A percentile compares a stretch with the other conserved stretches of the same genome.
Evolutionary conservation across 73 alveolate species (phyloP).

Genomic region (Tetrahymena elliotti): DNA sequence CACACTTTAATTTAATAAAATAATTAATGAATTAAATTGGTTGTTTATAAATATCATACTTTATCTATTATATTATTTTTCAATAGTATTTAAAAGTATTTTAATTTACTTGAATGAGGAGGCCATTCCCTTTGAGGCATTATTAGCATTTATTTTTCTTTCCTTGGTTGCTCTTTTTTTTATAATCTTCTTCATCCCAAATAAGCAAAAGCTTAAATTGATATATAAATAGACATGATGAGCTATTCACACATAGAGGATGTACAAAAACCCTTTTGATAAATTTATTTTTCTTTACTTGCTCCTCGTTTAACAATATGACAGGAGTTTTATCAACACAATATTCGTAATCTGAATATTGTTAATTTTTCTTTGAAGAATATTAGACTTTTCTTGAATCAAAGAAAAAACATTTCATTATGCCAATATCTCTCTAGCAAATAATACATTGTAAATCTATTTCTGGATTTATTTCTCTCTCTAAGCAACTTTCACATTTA

Average conservation of each 20-base stretch:
- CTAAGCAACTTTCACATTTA: background rate
- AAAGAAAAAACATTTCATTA: background rate
- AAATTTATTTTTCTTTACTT: background rate
- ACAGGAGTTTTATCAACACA: background rate
- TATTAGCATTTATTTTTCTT: background rate
- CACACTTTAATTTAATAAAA: background rate
- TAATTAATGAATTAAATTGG: background rate
- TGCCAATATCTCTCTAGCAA: background rate
- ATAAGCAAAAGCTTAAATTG: background rate
- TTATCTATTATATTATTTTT: background rate
- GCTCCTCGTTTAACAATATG: background rate
- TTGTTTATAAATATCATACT: background rate
- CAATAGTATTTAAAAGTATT: too few relatives aligned
- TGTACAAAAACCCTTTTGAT: background rate
- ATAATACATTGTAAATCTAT: background rate
- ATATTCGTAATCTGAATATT: background rate
- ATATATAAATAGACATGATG: background rate
- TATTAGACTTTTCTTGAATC: background rate
- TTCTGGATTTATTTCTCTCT: background rate
- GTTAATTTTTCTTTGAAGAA: background rate
- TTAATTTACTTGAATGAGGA: background rate
- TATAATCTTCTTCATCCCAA: background rate
- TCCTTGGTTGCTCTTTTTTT: background rate
- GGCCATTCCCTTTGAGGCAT: background rate
- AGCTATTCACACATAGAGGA: background rate